A percentile compares a stretch with the other conserved stretches of the same genome.
phyloP scores from a whole-genome alignment of 2,329 filamentous ascomycete genomes.

The Aspergillus cejpii region DNA sequence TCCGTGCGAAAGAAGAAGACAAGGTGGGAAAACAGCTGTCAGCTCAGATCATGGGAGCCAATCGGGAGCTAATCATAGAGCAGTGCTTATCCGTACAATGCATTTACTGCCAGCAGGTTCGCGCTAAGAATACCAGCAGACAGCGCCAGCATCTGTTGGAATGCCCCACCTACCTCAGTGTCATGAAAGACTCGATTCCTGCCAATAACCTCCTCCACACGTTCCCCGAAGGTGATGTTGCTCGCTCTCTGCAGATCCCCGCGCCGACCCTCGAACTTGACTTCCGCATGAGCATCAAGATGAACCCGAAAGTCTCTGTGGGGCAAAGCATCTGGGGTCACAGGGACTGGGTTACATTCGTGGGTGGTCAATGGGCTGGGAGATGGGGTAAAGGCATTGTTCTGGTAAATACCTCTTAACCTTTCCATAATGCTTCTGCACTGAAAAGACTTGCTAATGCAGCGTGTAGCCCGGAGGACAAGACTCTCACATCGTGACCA shows the following conservation, averaged over 20 bases:
- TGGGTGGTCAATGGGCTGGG: constrained; percentile 48
- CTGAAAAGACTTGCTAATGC: constrained; percentile 10
- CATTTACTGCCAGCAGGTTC: constrained; percentile 47
- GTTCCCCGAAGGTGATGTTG: constrained; percentile 46
- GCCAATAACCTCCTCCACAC: constrained; percentile 48
- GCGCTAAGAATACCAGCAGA: constrained; percentile 47
- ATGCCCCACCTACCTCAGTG: constrained; percentile 46
- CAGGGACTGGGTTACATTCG: constrained; percentile 47
- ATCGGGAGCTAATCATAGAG: not conserved
- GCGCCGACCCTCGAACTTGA: constrained; percentile 46
- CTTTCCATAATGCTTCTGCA: not conserved
- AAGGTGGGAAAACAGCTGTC: constrained; percentile 29
- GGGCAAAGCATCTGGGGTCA: constrained; percentile 45
- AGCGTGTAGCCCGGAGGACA: constrained; percentile 43
- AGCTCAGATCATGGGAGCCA: not conserved
- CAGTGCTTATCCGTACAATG: constrained; percentile 46
- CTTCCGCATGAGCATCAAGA: constrained; percentile 49
- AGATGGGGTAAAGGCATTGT: constrained; percentile 49
- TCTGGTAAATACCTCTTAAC: constrained; percentile 35
- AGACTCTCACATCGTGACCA: constrained; percentile 45
- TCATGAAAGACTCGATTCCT: constrained; percentile 49
- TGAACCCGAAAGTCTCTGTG: constrained; percentile 46
- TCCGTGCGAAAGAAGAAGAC: constrained; percentile 43
- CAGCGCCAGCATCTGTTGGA: constrained; percentile 46
- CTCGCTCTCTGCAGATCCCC: constrained; percentile 44